Evolutionary conservation across 1,284 basidiomycete genomes (phyloP).

Genomic region (Sporisorium exsertum): DNA sequence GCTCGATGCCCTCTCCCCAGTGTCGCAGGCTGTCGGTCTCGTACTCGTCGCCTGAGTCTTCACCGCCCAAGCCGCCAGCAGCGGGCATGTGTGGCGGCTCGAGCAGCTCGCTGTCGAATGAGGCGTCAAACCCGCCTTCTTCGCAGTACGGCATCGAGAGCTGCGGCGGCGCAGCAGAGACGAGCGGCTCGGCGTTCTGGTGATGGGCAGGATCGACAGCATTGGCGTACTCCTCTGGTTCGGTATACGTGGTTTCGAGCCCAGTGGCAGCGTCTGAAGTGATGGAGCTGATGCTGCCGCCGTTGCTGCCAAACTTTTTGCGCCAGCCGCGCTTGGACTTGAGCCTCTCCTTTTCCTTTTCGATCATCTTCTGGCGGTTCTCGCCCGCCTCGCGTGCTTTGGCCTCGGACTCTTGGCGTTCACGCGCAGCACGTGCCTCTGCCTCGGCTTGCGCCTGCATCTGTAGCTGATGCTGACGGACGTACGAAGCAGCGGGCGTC

Average conservation of each 20-base stretch:
- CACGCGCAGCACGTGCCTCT: slow-evolving; percentile 69
- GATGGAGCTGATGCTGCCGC: slow-evolving; percentile 51
- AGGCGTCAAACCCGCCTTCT: slow-evolving; percentile 74
- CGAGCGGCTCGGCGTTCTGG: slow-evolving; percentile 23
- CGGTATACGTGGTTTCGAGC: slow-evolving; percentile 55
- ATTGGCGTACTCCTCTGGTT: slow-evolving; percentile 31
- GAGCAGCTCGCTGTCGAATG: slow-evolving; percentile 80
- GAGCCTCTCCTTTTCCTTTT: slow-evolving; percentile 70
- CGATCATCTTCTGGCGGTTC: slow-evolving; percentile 71
- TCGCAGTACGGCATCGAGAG: slow-evolving; percentile 64
- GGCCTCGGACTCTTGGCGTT: slow-evolving; percentile 75
- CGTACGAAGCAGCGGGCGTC: slow-evolving; percentile 90
- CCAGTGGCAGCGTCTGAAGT: slow-evolving; percentile 48
- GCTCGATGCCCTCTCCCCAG: slow-evolving; percentile 77
- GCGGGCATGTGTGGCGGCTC: slow-evolving; percentile 76
- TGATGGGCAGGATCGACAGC: slow-evolving; percentile 7
- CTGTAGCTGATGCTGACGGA: slow-evolving; percentile 83
- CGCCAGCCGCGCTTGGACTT: slow-evolving; percentile 68
- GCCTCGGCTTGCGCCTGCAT: slow-evolving; percentile 72
- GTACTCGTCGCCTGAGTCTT: slow-evolving; percentile 72
- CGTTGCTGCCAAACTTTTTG: slow-evolving; percentile 69
- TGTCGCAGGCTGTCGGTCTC: slow-evolving; percentile 71
- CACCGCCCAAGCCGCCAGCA: slow-evolving; percentile 65
- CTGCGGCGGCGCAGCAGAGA: slow-evolving; percentile 38
- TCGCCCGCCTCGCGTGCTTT: slow-evolving; percentile 69